Evolutionary conservation across 1,284 basidiomycete species (phyloP).

Genomic region (Termitomyces sp.): DNA sequence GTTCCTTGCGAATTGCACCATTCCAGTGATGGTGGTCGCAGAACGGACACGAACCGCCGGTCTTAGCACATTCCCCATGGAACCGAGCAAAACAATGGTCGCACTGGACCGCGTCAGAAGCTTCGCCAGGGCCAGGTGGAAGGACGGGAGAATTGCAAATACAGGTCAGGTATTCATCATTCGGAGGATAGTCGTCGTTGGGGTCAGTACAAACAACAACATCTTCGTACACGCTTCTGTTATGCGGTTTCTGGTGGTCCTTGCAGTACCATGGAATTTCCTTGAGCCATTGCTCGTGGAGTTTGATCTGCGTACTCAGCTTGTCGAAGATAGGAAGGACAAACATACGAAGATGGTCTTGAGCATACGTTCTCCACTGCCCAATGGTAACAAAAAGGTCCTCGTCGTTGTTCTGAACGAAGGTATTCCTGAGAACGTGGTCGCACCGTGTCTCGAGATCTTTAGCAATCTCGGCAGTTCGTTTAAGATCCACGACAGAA

Average conservation of each 20-base stretch:
- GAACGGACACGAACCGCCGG: slow-evolving; percentile 83
- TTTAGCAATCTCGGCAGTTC: slow-evolving; percentile 63
- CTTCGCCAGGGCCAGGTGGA: slow-evolving; percentile 64
- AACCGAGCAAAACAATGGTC: slow-evolving; percentile 82
- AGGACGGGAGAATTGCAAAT: slow-evolving; percentile 72
- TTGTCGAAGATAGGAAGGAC: slow-evolving; percentile 66
- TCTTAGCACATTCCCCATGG: slow-evolving; percentile 75
- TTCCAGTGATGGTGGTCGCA: slow-evolving; percentile 87
- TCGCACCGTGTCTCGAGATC: slow-evolving; percentile 72
- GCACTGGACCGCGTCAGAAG: slow-evolving; percentile 80
- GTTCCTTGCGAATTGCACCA: slow-evolving; percentile 71
- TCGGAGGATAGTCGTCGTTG: slow-evolving; percentile 70
- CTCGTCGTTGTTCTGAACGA: slow-evolving; percentile 45
- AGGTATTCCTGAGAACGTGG: slow-evolving; percentile 60
- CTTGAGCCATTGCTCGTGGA: slow-evolving; percentile 65
- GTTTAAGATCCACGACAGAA: slow-evolving; percentile 59
- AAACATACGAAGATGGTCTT: slow-evolving; percentile 67
- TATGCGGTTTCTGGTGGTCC: slow-evolving; percentile 57
- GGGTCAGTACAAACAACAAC: slow-evolving; percentile 65
- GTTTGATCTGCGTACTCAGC: slow-evolving; percentile 57
- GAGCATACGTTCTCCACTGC: slow-evolving; percentile 67
- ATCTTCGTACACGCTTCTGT: slow-evolving; percentile 59
- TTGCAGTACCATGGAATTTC: slow-evolving; percentile 73
- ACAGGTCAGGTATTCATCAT: slow-evolving; percentile 77
- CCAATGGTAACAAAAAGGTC: slow-evolving; percentile 65